Base-by-base conservation (phyloP, 2,329 filamentous ascomycete species). In the Arachnomyces sp. region DNA sequence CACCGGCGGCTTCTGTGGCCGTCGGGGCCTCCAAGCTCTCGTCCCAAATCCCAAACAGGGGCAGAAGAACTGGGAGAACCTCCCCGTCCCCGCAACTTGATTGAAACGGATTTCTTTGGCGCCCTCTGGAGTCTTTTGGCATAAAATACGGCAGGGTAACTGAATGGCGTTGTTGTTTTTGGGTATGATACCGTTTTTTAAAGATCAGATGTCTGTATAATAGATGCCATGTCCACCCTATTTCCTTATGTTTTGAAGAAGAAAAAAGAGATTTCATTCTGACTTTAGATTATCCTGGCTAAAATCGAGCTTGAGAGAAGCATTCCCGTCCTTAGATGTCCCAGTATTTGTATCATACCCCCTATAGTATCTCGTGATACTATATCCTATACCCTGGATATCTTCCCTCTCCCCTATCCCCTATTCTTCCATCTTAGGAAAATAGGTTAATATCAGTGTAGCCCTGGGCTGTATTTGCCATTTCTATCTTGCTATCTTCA, bases 1-100 rank as follows among this genome's bases (percentile, higher is more conserved):
- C 3, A 64, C 65, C 38, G 64, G 66, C 44, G 67, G 67, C 4
- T 71, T 63, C 45, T 71, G 68, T 53, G 67, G 66, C 14, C 60
- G 59, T 15, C 57, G 56, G 16, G 61, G 57, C 4, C 55, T 70
- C 16, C 63, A 69, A 43, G 61, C 71, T 4, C 64, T 71, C 45
- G 61, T 67, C 36, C 55, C 65, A 39, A 48, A 67, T 38, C 64
- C 65, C 12, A 46, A 59, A 43, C 53, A 62, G 37, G 67, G 65
- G 3, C 59, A 68, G 39, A 63, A 66, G 42, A 66, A 66, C n/a
- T 71, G 61, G 55, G 67, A 70, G 47, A 55, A 40, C n/a, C 52
- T 70, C 9, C 58, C 61, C 28, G 49, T 67, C n/a, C 65, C 67
- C 16, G 46, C 51, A 9, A 44, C 42, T 7, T 52, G 32, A 48